Conservation (phyloP, 768 basidiomycete species). For the Mycena metata region DNA sequence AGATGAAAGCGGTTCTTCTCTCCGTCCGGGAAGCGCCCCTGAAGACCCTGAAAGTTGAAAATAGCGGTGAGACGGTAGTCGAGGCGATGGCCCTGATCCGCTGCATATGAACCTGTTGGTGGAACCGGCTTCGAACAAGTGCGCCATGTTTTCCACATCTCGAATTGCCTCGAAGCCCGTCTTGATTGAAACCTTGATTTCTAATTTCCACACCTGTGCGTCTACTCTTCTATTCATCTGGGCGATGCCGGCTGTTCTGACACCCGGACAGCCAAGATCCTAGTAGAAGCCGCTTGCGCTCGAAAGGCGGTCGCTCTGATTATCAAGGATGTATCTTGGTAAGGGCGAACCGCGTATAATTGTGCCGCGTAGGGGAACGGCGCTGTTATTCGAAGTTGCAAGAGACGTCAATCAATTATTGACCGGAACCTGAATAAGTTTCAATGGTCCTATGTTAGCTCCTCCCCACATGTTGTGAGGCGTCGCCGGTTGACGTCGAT, state of each 20-base stretch:
- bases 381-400: constrained; percentile 79
- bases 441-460: constrained; percentile 57
- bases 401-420: constrained; percentile 64
- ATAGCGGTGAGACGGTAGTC: constrained; percentile 69
- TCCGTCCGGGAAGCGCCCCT: constrained; percentile 80
- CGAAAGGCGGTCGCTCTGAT: constrained; percentile 70
- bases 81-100: constrained; percentile 85
- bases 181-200: constrained; percentile 73
- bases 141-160: constrained; percentile 31
- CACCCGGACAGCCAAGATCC: constrained; percentile 63
- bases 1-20: constrained; percentile 80
- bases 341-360: constrained; percentile 92
- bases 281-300: constrained; percentile 65
- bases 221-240: constrained; percentile 40
- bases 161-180: constrained; percentile 30
- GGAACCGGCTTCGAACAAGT: constrained; percentile 76
- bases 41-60: constrained; percentile 70
- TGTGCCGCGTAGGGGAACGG: constrained; percentile 82
- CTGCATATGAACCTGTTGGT: constrained; percentile 82
- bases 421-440: neutral
- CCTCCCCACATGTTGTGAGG: constrained; percentile 70
- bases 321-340: constrained; percentile 87
- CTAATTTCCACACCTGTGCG: constrained; percentile 79
- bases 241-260: constrained; percentile 36
- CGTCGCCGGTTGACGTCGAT: constrained; percentile 73